Percentiles rank a stretch among this genome's conserved stretches.
These are phyloP conservation scores for Paramecium biaurelia DNA, from an alignment of 73 alveolate genomes.

Conservation along the genomic window DNA sequence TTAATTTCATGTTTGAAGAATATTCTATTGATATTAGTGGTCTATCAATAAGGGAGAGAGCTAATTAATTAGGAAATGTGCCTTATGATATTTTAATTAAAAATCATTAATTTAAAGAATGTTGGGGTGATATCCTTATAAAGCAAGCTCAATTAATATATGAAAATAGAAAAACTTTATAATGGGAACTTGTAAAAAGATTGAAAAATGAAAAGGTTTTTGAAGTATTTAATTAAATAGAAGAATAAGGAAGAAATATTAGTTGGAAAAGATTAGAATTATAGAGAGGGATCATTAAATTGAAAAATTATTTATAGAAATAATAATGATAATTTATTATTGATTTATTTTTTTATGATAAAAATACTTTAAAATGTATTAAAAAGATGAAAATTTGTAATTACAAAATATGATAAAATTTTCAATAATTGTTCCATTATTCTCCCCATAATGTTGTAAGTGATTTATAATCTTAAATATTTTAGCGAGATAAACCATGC, in stretches of 20 bases:
- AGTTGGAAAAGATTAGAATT: background rate
- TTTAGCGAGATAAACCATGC: background rate
- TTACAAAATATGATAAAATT: background rate
- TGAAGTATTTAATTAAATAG: background rate
- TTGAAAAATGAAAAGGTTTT: background rate
- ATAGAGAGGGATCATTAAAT: background rate
- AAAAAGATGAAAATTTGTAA: background rate
- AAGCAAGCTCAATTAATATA: background rate
- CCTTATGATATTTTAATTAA: background rate
- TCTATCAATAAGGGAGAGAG: background rate
- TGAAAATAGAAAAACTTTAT: background rate
- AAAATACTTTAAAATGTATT: background rate
- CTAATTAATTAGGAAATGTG: background rate
- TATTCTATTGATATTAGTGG: background rate
- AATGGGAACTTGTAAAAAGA: background rate
- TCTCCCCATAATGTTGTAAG: constrained; percentile 48
- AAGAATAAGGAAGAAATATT: background rate
- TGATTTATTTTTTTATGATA: background rate
- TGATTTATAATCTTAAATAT: constrained; percentile 15
- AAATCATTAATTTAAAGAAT: background rate
- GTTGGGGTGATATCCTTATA: background rate
- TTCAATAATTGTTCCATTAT: constrained; percentile 41
- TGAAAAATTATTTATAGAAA: background rate
- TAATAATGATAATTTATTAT: background rate
- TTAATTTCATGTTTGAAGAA: background rate